phyloP scores from a whole-genome alignment of 495 filamentous ascomycete genomes.

The Clohesyomyces aquaticus region DNA sequence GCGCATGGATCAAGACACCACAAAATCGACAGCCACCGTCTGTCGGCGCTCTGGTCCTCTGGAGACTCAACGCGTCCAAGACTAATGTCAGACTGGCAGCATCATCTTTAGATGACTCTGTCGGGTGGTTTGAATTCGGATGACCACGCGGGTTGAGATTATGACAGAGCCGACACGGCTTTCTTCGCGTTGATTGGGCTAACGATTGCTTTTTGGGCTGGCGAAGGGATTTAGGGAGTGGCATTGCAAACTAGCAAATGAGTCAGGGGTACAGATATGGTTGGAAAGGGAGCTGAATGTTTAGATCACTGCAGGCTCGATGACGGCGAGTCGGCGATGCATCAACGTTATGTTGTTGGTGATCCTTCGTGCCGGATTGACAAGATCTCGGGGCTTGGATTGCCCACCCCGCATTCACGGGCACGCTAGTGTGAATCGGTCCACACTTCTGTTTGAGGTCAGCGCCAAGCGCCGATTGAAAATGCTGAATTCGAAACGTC shows the following conservation, averaged over 20 bases:
- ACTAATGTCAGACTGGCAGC: slow-evolving; percentile 24
- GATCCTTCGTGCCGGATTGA: slow-evolving; percentile 5
- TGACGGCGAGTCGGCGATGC: too few relatives aligned
- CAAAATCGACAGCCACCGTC: slow-evolving; percentile 32
- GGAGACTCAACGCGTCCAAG: slow-evolving; percentile 23
- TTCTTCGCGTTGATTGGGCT: slow-evolving; percentile 13
- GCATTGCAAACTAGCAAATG: neutral
- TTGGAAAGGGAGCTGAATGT: too few relatives aligned
- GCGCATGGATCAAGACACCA: slow-evolving; percentile 25
- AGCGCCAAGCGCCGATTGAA: neutral
- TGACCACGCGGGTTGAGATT: slow-evolving; percentile 33
- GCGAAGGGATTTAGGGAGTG: slow-evolving; percentile 18
- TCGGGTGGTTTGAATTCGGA: slow-evolving; percentile 16
- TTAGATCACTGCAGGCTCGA: too few relatives aligned
- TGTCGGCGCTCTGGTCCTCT: slow-evolving; percentile 3
- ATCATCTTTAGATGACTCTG: slow-evolving; percentile 16
- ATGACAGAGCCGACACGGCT: slow-evolving; percentile 23
- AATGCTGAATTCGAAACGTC: slow-evolving; percentile 1
- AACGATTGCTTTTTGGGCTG: slow-evolving; percentile 4
- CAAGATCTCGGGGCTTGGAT: neutral
- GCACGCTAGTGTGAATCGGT: too few relatives aligned
- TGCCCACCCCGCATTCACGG: neutral
- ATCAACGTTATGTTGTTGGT: neutral
- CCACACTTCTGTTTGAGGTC: too few relatives aligned
- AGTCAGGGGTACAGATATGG: too few relatives aligned